phyloP scores from a whole-genome alignment of 768 basidiomycete genomes.

The Podaxis pistillaris region DNA sequence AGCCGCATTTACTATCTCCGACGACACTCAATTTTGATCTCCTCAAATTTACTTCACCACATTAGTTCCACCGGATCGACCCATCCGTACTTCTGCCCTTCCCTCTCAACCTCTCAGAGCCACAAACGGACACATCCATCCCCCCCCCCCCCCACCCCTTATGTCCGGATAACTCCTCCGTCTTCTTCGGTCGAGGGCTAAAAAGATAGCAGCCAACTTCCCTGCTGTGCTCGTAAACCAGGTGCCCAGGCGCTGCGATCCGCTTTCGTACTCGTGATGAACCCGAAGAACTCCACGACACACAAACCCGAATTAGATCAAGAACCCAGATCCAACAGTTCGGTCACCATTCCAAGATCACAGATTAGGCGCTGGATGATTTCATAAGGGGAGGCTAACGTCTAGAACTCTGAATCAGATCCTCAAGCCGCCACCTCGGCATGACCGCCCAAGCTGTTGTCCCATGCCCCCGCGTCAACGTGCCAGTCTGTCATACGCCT shows the following conservation, averaged over 20 bases:
- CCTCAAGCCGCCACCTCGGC: background rate
- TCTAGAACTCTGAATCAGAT: conserved; percentile 1
- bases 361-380: conserved; percentile 1
- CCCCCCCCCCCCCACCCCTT: background rate
- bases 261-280: background rate
- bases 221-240: background rate
- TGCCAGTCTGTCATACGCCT: conserved; percentile 4
- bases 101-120: background rate
- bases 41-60: conserved; percentile 1
- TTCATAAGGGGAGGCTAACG: conserved; percentile 6
- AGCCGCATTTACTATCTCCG: background rate
- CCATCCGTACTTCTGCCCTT: background rate
- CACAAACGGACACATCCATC: background rate
- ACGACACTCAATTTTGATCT: background rate
- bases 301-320: conserved; percentile 1
- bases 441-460: background rate
- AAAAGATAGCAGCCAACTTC: background rate
- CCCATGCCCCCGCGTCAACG: background rate
- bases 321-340: background rate
- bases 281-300: background rate
- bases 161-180: background rate
- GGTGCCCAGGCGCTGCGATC: background rate
- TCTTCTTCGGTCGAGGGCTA: background rate
- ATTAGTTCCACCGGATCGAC: background rate
- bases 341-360: background rate